Conservation (phyloP, 1,284 basidiomycete species). For the Ceratobasidium sp. region DNA sequence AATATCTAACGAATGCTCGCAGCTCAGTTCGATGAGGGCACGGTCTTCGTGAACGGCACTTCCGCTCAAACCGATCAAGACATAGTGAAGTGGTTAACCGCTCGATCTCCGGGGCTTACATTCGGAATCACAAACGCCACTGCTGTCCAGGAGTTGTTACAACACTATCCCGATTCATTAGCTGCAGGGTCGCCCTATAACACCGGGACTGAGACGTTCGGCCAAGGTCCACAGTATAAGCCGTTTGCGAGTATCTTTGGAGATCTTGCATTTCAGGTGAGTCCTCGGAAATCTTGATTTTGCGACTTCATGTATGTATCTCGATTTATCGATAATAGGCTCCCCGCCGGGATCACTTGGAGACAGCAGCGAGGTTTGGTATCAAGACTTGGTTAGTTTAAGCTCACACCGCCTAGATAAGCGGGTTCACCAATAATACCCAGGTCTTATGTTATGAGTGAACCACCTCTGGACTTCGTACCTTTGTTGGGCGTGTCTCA, state of each 20-base stretch:
- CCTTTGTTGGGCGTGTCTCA: slow-evolving; percentile 13
- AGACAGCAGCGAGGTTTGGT: slow-evolving; percentile 16
- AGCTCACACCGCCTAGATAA: not conserved
- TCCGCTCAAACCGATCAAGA: slow-evolving; percentile 10
- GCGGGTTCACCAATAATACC: not conserved
- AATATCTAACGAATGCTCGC: not conserved
- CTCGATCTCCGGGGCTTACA: slow-evolving; percentile 11
- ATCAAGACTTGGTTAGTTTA: not conserved
- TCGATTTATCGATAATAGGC: not conserved
- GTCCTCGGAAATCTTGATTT: not conserved
- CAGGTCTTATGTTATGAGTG: slow-evolving; percentile 28
- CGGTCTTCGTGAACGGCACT: slow-evolving; percentile 47
- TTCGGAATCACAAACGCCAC: slow-evolving; percentile 11
- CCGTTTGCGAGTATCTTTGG: slow-evolving; percentile 26
- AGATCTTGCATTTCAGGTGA: slow-evolving; percentile 39
- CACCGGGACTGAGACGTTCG: slow-evolving; percentile 36
- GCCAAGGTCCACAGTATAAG: slow-evolving; percentile 29
- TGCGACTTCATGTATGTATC: not conserved
- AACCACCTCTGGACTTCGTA: not conserved
- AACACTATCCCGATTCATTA: slow-evolving; percentile 37
- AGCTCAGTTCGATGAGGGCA: slow-evolving; percentile 50
- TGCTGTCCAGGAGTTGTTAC: slow-evolving; percentile 26
- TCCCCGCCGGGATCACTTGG: slow-evolving; percentile 17
- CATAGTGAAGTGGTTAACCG: slow-evolving; percentile 15
- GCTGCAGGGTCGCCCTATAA: slow-evolving; percentile 44